These are phyloP conservation scores for Saccharomyces pastorianus DNA, from an alignment of 1,139 yeast genomes.

Conservation along the genomic window DNA sequence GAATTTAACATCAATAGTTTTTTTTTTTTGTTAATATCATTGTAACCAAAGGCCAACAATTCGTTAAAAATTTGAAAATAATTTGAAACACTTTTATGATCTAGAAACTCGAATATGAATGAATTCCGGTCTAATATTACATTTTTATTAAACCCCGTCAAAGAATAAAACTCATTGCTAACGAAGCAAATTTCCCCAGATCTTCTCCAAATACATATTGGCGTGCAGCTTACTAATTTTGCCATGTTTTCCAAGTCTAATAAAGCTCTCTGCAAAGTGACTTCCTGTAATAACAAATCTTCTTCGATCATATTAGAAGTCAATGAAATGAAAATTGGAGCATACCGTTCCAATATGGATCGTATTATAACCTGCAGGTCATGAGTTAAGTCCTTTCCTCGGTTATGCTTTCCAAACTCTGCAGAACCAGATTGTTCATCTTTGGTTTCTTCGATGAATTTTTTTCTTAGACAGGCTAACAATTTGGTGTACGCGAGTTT, in stretches of 20 bases:
- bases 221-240: conserved; percentile 47
- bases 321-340: conserved; percentile 66
- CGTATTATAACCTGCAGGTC: conserved; percentile 51
- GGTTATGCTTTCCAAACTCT: neutral
- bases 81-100: conserved; percentile 73
- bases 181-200: conserved; percentile 71
- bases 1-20: neutral
- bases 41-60: conserved; percentile 71
- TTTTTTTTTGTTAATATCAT: conserved; percentile 8
- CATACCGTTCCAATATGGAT: conserved; percentile 53
- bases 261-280: conserved; percentile 60
- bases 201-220: conserved; percentile 70
- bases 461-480: conserved; percentile 44
- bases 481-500: conserved; percentile 61
- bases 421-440: neutral
- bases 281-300: conserved; percentile 57
- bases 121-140: conserved; percentile 34
- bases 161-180: conserved; percentile 57
- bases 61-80: conserved; percentile 73
- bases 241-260: conserved; percentile 52
- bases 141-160: conserved; percentile 42
- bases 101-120: conserved; percentile 79
- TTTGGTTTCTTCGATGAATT: conserved; percentile 33
- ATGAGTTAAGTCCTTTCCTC: conserved; percentile 10
- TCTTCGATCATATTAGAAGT: conserved; percentile 59